phyloP scores from a whole-genome alignment of 2,329 filamentous ascomycete species.

The Chaetomium olivaceum region DNA sequence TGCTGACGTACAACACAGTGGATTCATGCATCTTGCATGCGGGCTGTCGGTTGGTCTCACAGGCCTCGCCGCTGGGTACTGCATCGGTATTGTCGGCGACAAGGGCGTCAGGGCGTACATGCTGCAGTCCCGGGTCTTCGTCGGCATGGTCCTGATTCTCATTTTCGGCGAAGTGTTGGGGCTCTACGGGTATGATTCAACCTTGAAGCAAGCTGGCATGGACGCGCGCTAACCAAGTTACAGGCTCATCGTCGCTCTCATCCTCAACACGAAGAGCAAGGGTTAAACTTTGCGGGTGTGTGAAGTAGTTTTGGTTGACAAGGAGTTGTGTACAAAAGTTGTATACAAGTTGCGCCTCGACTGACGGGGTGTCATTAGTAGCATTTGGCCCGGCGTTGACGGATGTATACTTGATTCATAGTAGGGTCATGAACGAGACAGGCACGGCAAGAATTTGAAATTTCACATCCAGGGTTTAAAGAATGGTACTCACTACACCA shows the following conservation, averaged over 20 bases:
- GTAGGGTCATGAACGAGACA: slow-evolving; percentile 20
- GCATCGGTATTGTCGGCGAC: slow-evolving; percentile 94
- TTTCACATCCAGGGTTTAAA: not conserved
- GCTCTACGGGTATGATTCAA: slow-evolving; percentile 74
- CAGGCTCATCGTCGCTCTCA: slow-evolving; percentile 88
- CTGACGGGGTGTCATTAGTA: slow-evolving; percentile 25
- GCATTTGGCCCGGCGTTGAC: slow-evolving; percentile 33
- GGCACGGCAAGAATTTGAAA: slow-evolving; percentile 18
- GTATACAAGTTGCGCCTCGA: slow-evolving; percentile 22
- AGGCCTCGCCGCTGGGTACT: slow-evolving; percentile 91
- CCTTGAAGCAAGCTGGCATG: not conserved
- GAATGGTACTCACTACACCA: not conserved
- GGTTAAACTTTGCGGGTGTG: slow-evolving; percentile 45
- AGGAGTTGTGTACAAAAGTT: slow-evolving; percentile 24
- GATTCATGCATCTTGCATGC: slow-evolving; percentile 90
- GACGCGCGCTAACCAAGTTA: slow-evolving; percentile 29
- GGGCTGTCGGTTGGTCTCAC: slow-evolving; percentile 90
- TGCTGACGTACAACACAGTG: slow-evolving; percentile 50
- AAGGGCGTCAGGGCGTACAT: slow-evolving; percentile 92
- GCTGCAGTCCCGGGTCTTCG: slow-evolving; percentile 93
- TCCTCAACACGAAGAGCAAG: slow-evolving; percentile 85
- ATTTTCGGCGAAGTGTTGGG: slow-evolving; percentile 98
- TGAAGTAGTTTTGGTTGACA: slow-evolving; percentile 6
- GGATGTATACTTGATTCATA: slow-evolving; percentile 36
- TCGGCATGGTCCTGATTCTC: slow-evolving; percentile 97